Evolutionary conservation across 1,284 basidiomycete species (phyloP).

Genomic region (Calocybe gambosa): DNA sequence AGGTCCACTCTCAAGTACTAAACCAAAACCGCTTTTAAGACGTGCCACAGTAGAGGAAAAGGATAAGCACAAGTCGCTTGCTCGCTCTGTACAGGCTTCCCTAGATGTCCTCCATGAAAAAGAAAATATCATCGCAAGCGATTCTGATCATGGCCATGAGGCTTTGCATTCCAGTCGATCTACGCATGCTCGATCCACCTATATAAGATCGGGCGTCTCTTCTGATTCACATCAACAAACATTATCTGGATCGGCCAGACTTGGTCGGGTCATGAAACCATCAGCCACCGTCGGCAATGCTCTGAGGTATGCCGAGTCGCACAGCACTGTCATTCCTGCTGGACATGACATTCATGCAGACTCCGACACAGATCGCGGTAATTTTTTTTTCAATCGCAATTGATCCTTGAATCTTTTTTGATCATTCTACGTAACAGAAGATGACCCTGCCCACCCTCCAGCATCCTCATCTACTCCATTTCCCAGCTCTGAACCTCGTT

Average conservation of each 20-base stretch:
- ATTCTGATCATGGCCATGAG: constrained; percentile 26
- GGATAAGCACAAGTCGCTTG: constrained; percentile 13
- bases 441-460: constrained; percentile 19
- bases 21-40: constrained; percentile 28
- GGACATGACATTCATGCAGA: constrained; percentile 9
- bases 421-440: constrained; percentile 16
- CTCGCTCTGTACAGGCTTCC: constrained; percentile 9
- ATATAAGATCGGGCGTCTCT: constrained; percentile 17
- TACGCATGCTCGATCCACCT: constrained; percentile 18
- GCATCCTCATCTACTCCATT: constrained; percentile 17
- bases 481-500: constrained; percentile 13
- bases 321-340: constrained; percentile 5
- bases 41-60: constrained; percentile 33
- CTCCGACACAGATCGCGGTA: constrained; percentile 23
- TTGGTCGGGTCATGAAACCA: constrained; percentile 30
- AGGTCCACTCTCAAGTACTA: constrained; percentile 36
- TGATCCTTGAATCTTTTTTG: background rate
- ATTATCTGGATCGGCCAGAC: constrained; percentile 26
- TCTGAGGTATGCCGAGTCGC: constrained; percentile 20
- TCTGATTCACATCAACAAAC: constrained; percentile 26
- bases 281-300: constrained; percentile 19
- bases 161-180: constrained; percentile 16
- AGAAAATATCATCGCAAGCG: constrained; percentile 34
- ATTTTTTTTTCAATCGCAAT: background rate
- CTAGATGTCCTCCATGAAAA: constrained; percentile 37